Evolutionary conservation across 1,284 basidiomycete species (phyloP), one percentile per base, ranked within the genome.

Genomic region (Hortiboletus rubellus): DNA sequence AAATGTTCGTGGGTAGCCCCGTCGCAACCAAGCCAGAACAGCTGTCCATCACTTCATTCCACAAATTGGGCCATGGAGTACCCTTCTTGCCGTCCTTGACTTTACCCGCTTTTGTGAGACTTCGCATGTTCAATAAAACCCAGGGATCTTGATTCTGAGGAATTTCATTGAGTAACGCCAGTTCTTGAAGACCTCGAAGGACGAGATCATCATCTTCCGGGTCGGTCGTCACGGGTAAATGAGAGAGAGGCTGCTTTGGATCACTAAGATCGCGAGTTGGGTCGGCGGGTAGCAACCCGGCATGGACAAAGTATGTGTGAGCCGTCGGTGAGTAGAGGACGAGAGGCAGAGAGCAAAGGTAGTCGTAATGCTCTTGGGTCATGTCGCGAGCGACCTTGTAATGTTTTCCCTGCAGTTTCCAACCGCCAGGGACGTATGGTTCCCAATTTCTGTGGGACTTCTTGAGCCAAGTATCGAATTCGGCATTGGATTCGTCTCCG

Each of bases 231-330:
- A 77, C 1, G 15, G 89, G 89, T n/a, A 81, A 65, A 58, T 79
- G 82, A 2, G 86, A 80, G 18, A 91, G 79, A 3, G 91, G 91
- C 66, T 94, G 92, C 9, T 73, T 76, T 22, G 69, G 72, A 66
- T 84, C 76, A 18, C 72, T 76, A 27, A 75, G 69, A 44, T 79
- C 67, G 55, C 74, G 80, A 6, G 72, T 75, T 1, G 90, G 87
- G 66, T 94, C 83, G 12, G 79, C 81, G 0, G 92, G 82, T 3
- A 96, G 78, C 18, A 97, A 64, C 5, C 94, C 94, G 3, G 87
- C 94, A 66, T 97, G 94, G 1, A 89, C 91, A 54, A 96, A 79
- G 73, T 87, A 87, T 3, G 86, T 75, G 67, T 94, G 91, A 7
- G 91, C 79, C 1, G 81, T 80, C 0, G 92, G 91, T n/a, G 91